phyloP scores from a whole-genome alignment of 2,329 filamentous ascomycete genomes.

The Ascochyta lentis region DNA sequence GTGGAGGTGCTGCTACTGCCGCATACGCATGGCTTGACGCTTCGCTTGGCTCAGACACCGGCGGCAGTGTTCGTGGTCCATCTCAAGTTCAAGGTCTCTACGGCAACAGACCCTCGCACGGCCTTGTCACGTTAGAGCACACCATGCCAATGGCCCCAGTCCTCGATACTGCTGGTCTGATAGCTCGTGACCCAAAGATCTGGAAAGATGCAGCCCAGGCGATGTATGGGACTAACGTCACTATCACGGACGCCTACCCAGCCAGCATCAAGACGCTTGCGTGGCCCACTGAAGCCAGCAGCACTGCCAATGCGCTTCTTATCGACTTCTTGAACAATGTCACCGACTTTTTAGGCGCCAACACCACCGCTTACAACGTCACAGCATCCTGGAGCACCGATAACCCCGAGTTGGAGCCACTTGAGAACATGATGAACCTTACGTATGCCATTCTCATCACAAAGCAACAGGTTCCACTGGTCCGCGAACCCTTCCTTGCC shows the following conservation, averaged over 20 bases:
- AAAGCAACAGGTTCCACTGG: slow-evolving; percentile 55
- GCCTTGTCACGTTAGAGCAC: slow-evolving; percentile 55
- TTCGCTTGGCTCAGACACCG: slow-evolving; percentile 58
- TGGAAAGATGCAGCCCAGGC: slow-evolving; percentile 55
- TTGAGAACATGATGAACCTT: slow-evolving; percentile 50
- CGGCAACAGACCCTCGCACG: slow-evolving; percentile 58
- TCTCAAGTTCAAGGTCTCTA: slow-evolving; percentile 58
- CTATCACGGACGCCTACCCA: slow-evolving; percentile 51
- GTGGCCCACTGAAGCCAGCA: slow-evolving; percentile 49
- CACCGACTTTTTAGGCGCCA: slow-evolving; percentile 51
- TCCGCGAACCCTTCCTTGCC: slow-evolving; percentile 58
- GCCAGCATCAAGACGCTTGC: slow-evolving; percentile 50
- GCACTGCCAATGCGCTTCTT: slow-evolving; percentile 46
- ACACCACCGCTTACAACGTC: slow-evolving; percentile 47
- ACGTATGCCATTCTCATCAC: slow-evolving; percentile 58
- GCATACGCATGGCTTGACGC: slow-evolving; percentile 60
- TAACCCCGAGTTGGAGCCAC: slow-evolving; percentile 37
- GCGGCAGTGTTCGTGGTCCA: slow-evolving; percentile 59
- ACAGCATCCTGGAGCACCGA: slow-evolving; percentile 46
- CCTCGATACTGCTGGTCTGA: slow-evolving; percentile 57
- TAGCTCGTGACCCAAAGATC: slow-evolving; percentile 54
- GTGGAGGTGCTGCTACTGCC: slow-evolving; percentile 53
- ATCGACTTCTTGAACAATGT: slow-evolving; percentile 55
- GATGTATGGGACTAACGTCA: slow-evolving; percentile 56
- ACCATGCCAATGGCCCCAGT: slow-evolving; percentile 58